Base-by-base conservation (phyloP, 2,329 filamentous ascomycete genomes). In the Fusarium floridanum region DNA sequence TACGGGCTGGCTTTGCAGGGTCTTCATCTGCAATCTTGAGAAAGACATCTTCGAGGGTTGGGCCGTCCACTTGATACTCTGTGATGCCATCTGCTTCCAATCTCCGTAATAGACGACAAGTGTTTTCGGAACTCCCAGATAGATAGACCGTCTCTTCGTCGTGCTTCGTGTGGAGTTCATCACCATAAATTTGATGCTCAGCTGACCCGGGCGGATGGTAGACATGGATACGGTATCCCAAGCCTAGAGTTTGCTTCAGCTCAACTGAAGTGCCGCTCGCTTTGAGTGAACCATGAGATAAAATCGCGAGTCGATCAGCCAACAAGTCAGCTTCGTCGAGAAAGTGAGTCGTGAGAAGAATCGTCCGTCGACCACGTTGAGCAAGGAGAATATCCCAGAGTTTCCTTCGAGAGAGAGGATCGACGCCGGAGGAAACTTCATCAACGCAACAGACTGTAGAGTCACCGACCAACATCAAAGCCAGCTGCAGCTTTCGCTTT, bases 371-470 rank as follows among this genome's bases (percentile, higher is more conserved):
- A 9, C 94, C 94, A 68, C 94, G 89, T 81, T 97, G 94, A 1
- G 92, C 92, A 6, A 97, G 86, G 14, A 97, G 85, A 69, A 97
- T 97, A 75, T 97, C 93, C 94, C 94, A 97, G 36, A 97, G 93
- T 83, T 95, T 97, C 24, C 94, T 86, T 64, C 94, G 87, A 24
- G 92, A 94, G 0, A 97, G 85, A 0, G 94, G 94, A 79, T 97
- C 94, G n/a, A 97, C 86, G 12, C 94, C 94, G 61, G 91, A 94
- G 5, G 91, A 94, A 8, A 96, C 94, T 81, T 71, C 68, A 6
- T 97, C 67, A 17, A 71, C 66, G 12, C 60, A 61, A 2, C 69
- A 71, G 17, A 71, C 45, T 1, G 67, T 67, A 94, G 77, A 97
- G 4, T 93, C 94, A 67, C 94, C 94, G 6, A 93, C 95, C 71